Evolutionary conservation across 169 alveolate species (phyloP).

Genomic region (Plasmodium fragile): DNA sequence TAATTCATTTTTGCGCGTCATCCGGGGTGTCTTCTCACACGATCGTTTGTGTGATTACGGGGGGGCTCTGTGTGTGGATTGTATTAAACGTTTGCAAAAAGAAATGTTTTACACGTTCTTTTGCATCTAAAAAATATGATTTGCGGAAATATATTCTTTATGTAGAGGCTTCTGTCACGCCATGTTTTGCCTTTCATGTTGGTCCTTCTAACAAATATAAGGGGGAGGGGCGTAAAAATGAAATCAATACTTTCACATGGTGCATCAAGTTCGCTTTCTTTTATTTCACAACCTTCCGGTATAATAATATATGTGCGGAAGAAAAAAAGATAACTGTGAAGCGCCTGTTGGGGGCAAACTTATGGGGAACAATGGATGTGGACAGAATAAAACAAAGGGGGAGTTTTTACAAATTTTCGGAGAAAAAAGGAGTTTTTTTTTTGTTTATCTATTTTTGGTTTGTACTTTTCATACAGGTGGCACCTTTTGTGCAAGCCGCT

Average conservation of each 20-base stretch:
- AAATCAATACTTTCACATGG: background rate
- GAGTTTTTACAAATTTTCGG: background rate
- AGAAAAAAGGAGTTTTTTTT: background rate
- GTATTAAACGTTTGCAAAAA: background rate
- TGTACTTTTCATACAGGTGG: background rate
- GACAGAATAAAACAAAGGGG: background rate
- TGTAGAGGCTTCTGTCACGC: background rate
- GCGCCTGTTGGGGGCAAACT: background rate
- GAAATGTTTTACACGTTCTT: background rate
- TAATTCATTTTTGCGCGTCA: constrained; percentile 26
- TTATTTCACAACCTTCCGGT: background rate
- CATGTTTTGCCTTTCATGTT: background rate
- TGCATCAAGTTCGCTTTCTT: background rate
- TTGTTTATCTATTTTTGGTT: background rate
- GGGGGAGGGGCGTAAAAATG: background rate
- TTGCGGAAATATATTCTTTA: background rate
- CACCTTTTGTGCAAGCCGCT: background rate
- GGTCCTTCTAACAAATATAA: background rate
- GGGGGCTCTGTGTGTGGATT: background rate
- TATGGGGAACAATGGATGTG: background rate
- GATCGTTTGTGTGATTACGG: background rate
- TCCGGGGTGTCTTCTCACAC: background rate
- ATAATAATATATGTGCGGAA: background rate
- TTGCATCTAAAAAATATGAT: background rate
- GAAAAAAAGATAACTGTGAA: background rate